Evolutionary conservation across 2,329 filamentous ascomycete species (phyloP).

Genomic region (Hypoxylon sp.): DNA sequence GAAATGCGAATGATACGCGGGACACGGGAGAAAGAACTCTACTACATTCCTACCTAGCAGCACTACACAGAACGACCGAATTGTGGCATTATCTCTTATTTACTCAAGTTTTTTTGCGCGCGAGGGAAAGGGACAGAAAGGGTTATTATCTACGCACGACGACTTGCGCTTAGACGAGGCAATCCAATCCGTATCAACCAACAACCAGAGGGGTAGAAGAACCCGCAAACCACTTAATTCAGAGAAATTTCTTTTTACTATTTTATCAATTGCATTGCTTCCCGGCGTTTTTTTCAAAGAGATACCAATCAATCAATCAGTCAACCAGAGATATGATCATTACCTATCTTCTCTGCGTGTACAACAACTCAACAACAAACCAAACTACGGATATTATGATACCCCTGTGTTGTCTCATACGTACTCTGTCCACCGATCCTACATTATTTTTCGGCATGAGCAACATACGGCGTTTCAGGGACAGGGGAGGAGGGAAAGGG

Average conservation of each 20-base stretch:
- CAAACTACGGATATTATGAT: constrained; percentile 4
- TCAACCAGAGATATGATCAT: constrained; percentile 3
- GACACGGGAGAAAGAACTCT: no score
- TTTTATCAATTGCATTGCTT: constrained; percentile 8
- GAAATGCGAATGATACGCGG: constrained; percentile 3
- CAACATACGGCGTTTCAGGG: constrained; percentile 1
- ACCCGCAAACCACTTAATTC: constrained; percentile 9
- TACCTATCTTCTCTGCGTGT: constrained; percentile 1
- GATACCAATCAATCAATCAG: no score
- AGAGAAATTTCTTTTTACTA: constrained; percentile 1
- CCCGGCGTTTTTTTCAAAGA: constrained; percentile 16
- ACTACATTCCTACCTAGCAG: constrained; percentile 17
- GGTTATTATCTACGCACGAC: no score
- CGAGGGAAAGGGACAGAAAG: constrained; percentile 5
- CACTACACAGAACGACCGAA: no score
- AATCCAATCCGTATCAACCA: constrained; percentile 1
- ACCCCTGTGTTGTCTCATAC: background rate
- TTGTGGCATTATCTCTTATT: constrained; percentile 17
- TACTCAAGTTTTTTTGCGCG: constrained; percentile 9
- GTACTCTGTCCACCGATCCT: constrained; percentile 1
- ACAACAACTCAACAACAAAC: constrained; percentile 13
- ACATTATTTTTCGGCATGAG: no score
- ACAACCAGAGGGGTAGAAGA: background rate
- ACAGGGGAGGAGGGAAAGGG: background rate
- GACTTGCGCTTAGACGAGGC: no score